Evolutionary conservation across 1,284 basidiomycete species (phyloP).

Genomic region (Ustilago hordei): DNA sequence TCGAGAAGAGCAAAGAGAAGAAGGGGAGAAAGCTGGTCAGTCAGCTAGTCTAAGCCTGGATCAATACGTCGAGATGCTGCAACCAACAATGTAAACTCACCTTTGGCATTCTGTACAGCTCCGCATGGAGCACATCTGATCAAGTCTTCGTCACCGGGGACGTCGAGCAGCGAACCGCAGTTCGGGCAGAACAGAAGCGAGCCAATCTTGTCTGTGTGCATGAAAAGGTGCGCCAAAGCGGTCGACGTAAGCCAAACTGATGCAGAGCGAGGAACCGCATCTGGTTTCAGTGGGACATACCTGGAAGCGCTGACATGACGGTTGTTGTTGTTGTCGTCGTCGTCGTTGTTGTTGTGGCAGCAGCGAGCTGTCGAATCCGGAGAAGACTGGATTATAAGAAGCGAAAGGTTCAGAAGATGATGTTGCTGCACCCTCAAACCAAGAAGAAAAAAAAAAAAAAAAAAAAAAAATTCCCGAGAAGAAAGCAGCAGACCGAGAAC

Average conservation of each 20-base stretch:
- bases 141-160: conserved; percentile 81
- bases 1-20: background rate
- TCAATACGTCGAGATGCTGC: background rate
- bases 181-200: conserved; percentile 92
- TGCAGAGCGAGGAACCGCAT: background rate
- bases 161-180: conserved; percentile 88
- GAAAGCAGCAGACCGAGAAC: conserved; percentile 10
- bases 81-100: conserved; percentile 34
- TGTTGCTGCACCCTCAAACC: conserved; percentile 8
- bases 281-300: background rate
- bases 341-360: too few species aligned
- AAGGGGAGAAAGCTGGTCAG: background rate
- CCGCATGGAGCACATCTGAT: conserved; percentile 90
- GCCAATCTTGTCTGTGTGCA: conserved; percentile 73
- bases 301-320: conserved; percentile 36
- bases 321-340: background rate
- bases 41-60: background rate
- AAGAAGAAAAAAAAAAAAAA: conserved; percentile 30
- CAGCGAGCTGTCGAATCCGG: background rate
- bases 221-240: background rate
- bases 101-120: conserved; percentile 77
- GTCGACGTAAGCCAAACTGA: background rate
- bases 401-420: background rate
- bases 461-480: conserved; percentile 20
- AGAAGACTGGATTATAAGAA: background rate